These are phyloP conservation scores for Paratinospora sagittata DNA, from an alignment of 164 flowering plant genomes.

Conservation along the genomic window DNA sequence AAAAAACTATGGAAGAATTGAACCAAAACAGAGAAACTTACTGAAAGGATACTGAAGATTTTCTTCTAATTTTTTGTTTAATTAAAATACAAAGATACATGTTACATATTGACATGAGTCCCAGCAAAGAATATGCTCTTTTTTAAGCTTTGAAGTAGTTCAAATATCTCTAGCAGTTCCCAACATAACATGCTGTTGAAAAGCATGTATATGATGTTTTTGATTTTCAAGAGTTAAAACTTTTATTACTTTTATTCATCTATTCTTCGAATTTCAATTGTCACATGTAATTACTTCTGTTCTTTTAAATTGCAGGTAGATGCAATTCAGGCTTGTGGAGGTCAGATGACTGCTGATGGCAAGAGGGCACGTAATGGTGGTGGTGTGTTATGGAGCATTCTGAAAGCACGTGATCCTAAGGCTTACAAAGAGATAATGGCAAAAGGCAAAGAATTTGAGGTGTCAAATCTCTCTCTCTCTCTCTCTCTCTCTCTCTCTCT, in stretches of 20 bases:
- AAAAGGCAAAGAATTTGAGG: conserved; percentile 82
- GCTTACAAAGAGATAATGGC: conserved; percentile 88
- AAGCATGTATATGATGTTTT: not conserved
- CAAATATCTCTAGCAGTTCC: not conserved
- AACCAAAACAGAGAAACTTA: too few relatives aligned
- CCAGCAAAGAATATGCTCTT: not conserved
- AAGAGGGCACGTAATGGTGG: conserved; percentile 65
- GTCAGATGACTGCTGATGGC: conserved; percentile 90
- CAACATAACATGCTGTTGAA: not conserved
- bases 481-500: not conserved
- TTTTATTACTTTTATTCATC: not conserved
- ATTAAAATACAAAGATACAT: too few relatives aligned
- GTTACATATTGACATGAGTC: not conserved
- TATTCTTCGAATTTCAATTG: not conserved
- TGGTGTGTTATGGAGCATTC: conserved; percentile 80
- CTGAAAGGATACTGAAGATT: too few relatives aligned
- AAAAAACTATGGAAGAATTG: too few relatives aligned
- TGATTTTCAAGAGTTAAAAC: not conserved
- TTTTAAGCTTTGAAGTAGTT: not conserved
- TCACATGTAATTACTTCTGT: conserved; percentile 1
- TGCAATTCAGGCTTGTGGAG: conserved; percentile 88
- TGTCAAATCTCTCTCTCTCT: conserved; percentile 15
- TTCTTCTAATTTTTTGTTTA: too few relatives aligned
- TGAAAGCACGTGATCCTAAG: conserved; percentile 74
- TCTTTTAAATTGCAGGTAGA: conserved; percentile 55